A percentile compares a stretch with the other conserved stretches of the same genome.
Evolutionary conservation across 345 rosid genomes (phyloP).

Genomic region (Hypericum androsaemum): DNA sequence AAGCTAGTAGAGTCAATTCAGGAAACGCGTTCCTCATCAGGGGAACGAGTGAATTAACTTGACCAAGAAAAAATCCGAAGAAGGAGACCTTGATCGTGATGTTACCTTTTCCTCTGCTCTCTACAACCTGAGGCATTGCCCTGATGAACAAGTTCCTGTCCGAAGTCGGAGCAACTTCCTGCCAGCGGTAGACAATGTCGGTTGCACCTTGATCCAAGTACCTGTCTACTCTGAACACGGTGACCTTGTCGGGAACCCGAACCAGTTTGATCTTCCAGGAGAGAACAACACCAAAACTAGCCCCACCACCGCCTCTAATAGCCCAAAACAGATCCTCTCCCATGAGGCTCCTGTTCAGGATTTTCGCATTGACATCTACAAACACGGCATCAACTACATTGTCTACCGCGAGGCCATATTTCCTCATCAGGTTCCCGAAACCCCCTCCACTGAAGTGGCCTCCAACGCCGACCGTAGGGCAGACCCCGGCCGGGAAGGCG

Average conservation of each 20-base stretch:
- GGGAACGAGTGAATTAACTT: neutral
- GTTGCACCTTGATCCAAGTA: too few relatives aligned
- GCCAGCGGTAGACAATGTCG: slow-evolving; percentile 8
- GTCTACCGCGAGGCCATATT: slow-evolving; percentile 2
- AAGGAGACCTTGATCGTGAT: neutral
- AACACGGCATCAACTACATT: neutral
- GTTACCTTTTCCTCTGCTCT: neutral
- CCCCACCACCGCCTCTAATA: neutral
- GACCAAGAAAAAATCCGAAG: slow-evolving; percentile 5
- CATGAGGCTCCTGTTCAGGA: neutral
- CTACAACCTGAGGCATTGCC: slow-evolving; percentile 1
- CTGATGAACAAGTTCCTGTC: slow-evolving; percentile 12
- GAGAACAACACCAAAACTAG: neutral
- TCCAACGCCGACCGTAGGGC: slow-evolving; percentile 4
- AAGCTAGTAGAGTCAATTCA: neutral
- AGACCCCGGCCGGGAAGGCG: slow-evolving; percentile 7
- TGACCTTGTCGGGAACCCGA: neutral
- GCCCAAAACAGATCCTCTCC: neutral
- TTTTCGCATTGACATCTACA: neutral
- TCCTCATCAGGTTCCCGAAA: slow-evolving; percentile 3
- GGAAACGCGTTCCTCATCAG: slow-evolving; percentile 5
- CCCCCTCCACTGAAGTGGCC: slow-evolving; percentile 9
- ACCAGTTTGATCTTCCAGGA: neutral
- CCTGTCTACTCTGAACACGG: too few relatives aligned
- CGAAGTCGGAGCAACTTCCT: slow-evolving; percentile 1